phyloP scores from a whole-genome alignment of 148 eudicot species.

The Drosera capensis region DNA sequence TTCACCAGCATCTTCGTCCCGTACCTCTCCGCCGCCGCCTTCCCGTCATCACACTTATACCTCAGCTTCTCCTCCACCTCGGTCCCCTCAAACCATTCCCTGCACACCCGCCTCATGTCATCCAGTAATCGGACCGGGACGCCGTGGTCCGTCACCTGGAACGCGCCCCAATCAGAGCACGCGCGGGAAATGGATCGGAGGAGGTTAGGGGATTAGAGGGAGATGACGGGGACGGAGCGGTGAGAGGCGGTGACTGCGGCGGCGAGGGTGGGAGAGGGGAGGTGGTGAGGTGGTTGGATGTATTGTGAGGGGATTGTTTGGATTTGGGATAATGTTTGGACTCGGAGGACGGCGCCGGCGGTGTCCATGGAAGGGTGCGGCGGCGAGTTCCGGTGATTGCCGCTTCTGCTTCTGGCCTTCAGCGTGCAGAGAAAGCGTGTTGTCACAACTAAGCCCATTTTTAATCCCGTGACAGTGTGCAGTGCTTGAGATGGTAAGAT shows the following conservation, averaged over 20 bases:
- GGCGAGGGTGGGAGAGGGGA: constrained; percentile 13
- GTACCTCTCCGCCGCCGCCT: constrained; percentile 67
- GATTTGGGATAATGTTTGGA: constrained; percentile 24
- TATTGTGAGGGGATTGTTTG: constrained; percentile 25
- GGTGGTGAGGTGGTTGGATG: constrained; percentile 39
- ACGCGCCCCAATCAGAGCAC: constrained; percentile 80
- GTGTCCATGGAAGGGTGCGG: too few species aligned
- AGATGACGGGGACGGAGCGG: constrained; percentile 9
- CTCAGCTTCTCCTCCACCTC: constrained; percentile 32
- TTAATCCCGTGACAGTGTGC: too few species aligned
- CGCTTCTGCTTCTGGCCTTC: too few species aligned
- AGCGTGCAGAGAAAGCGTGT: too few species aligned
- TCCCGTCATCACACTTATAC: constrained; percentile 30
- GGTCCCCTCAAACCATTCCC: constrained; percentile 42
- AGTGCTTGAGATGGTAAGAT: too few species aligned
- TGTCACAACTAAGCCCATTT: too few species aligned
- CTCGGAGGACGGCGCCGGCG: constrained; percentile 10
- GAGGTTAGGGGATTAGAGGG: constrained; percentile 23
- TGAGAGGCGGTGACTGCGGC: constrained; percentile 6
- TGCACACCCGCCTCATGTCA: constrained; percentile 37
- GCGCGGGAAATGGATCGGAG: constrained; percentile 19
- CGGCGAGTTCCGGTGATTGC: too few species aligned
- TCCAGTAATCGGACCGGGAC: constrained; percentile 31
- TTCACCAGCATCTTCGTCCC: constrained; percentile 77
- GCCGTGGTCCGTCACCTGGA: constrained; percentile 59